Evolutionary conservation across 2,329 filamentous ascomycete genomes (phyloP), one percentile per base, ranked within the genome.

Genomic region (Ascochyta viciae-villosae): DNA sequence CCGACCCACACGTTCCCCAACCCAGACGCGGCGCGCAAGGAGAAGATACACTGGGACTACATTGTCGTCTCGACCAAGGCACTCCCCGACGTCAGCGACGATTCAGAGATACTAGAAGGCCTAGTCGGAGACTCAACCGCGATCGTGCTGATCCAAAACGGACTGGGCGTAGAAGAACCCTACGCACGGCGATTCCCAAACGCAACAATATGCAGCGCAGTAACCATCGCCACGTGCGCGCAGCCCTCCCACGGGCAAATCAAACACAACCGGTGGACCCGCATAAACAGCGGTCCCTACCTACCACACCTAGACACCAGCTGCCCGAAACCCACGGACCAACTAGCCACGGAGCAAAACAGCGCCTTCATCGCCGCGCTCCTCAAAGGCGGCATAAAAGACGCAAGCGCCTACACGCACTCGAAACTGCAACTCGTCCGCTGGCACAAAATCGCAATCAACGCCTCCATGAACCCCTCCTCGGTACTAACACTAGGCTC

Each of bases 361-460:
- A 67, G 76, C 15, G 73, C 74, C 2, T 81, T 90, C 53, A 77
- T 82, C 22, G 74, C 74, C n/a, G 82, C 85, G 74, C 83, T 87
- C 71, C 73, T 77, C 12, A 75, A 83, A n/a, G 88, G 87, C 34
- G 84, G 83, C 1, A 85, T 91, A 61, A 82, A 82, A 55, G 89
- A 91, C 72, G 86, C 87, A 5, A 84, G 87, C 58, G 78, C 83
- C 7, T 86, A 88, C 64, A 81, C 84, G 42, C 87, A 90, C 72
- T 77, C 86, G 29, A 87, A 86, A 57, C 78, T 91, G 41, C 89
- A 91, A 74, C 83, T 86, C 38, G 84, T 91, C 16, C 81, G 89
- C 23, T 91, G 89, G 89, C 88, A 91, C 74, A 91, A 91, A 74
- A 84, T 91, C 59, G 88, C 87, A 65, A 90, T 91, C 78, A 91